Evolutionary conservation across 2,329 filamentous ascomycete species (phyloP).

Genomic region (Nigrograna mackinnonii): DNA sequence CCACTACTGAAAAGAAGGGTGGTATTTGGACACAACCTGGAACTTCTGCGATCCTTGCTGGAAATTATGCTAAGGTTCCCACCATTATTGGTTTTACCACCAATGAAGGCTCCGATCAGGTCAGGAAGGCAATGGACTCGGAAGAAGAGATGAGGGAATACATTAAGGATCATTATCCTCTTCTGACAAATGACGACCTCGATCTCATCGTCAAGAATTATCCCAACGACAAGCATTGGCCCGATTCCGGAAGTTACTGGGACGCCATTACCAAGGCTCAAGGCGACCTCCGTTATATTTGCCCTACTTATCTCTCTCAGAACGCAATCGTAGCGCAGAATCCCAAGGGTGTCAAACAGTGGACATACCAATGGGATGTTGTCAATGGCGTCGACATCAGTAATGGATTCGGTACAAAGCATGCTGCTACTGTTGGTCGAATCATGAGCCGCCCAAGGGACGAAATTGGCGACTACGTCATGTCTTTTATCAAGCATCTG

Average conservation of each 20-base stretch:
- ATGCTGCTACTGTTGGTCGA: constrained; percentile 35
- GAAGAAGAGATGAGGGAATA: constrained; percentile 40
- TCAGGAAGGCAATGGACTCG: constrained; percentile 40
- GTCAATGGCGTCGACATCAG: constrained; percentile 31
- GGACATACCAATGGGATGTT: constrained; percentile 39
- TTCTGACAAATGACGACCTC: constrained; percentile 57
- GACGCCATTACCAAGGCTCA: constrained; percentile 37
- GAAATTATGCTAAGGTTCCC: constrained; percentile 31
- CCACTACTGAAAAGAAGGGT: constrained; percentile 30
- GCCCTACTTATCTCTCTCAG: constrained; percentile 34
- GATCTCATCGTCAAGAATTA: constrained; percentile 25
- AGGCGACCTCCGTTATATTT: constrained; percentile 39
- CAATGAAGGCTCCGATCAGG: constrained; percentile 45
- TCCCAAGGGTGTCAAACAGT: constrained; percentile 24
- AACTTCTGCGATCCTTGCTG: constrained; percentile 27
- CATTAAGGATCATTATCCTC: constrained; percentile 45
- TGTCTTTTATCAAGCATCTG: constrained; percentile 34
- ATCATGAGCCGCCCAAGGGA: constrained; percentile 32
- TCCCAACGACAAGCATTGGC: constrained; percentile 38
- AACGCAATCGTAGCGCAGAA: constrained; percentile 34
- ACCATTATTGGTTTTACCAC: constrained; percentile 36
- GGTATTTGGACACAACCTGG: constrained; percentile 33
- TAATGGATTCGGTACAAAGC: constrained; percentile 37
- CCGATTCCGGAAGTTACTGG: constrained; percentile 34
- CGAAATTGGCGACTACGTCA: constrained; percentile 34